Evolutionary conservation across 2,329 filamentous ascomycete species (phyloP).

Genomic region (Fusarium zealandicum): DNA sequence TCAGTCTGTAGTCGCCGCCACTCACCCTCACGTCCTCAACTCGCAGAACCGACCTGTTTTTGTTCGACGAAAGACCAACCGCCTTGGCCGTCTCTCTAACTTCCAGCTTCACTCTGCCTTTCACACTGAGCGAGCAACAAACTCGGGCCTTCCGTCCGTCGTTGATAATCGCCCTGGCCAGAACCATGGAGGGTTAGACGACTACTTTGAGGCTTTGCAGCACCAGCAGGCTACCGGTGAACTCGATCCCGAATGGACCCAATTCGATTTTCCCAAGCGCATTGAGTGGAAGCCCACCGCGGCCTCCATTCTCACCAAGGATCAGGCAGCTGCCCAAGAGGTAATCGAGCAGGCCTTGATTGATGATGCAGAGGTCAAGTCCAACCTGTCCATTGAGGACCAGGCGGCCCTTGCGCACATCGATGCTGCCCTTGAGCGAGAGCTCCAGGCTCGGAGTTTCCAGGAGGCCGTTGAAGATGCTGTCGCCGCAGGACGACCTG

Average conservation of each 20-base stretch:
- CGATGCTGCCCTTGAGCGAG: constrained; percentile 82
- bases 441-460: constrained; percentile 66
- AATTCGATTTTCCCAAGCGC: constrained; percentile 86
- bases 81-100: constrained; percentile 61
- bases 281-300: constrained; percentile 84
- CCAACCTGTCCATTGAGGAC: constrained; percentile 54
- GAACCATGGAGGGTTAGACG: constrained; percentile 75
- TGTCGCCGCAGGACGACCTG: constrained; percentile 46
- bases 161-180: constrained; percentile 63
- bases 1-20: constrained; percentile 94
- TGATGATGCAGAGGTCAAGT: constrained; percentile 48
- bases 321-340: constrained; percentile 55
- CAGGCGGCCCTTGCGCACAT: constrained; percentile 77
- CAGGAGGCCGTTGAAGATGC: constrained; percentile 56
- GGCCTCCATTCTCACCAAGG: constrained; percentile 65
- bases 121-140: constrained; percentile 63
- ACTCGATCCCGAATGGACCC: constrained; percentile 83
- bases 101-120: constrained; percentile 80
- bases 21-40: constrained; percentile 80
- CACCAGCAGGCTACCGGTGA: constrained; percentile 71
- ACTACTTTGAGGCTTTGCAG: constrained; percentile 91
- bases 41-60: constrained; percentile 72
- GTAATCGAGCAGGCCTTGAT: constrained; percentile 45
- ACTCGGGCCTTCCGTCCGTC: constrained; percentile 50
- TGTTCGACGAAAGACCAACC: constrained; percentile 63